These are phyloP conservation scores for Russula griseocarnosa DNA, from an alignment of 768 basidiomycete genomes.

Conservation along the genomic window DNA sequence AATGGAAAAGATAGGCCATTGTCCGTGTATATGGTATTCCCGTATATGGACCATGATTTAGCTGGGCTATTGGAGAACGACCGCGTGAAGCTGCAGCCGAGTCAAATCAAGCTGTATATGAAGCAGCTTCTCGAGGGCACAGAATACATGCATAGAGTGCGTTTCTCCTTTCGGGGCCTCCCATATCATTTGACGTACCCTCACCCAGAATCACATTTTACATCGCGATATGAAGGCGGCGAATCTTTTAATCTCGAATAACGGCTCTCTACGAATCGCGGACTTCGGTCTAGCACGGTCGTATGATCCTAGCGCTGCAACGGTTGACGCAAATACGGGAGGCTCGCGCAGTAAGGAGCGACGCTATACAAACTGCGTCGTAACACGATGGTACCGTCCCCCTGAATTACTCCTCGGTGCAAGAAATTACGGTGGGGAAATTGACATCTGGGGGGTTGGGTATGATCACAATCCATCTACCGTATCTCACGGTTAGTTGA, in stretches of 20 bases:
- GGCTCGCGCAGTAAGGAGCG: conserved; percentile 49
- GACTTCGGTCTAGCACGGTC: conserved; percentile 95
- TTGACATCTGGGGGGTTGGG: conserved; percentile 99
- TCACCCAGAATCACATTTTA: conserved; percentile 80
- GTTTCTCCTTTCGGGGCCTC: conserved; percentile 33
- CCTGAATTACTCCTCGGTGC: conserved; percentile 90
- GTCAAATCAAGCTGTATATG: conserved; percentile 94
- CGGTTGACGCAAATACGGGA: conserved; percentile 36
- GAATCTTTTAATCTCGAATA: conserved; percentile 88
- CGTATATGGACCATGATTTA: conserved; percentile 99
- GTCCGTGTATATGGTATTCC: conserved; percentile 97
- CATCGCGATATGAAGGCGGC: conserved; percentile 99
- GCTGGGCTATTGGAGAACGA: conserved; percentile 92
- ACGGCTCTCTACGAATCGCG: conserved; percentile 80
- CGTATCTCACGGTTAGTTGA: background rate
- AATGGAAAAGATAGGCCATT: conserved; percentile 61
- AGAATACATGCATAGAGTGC: conserved; percentile 89
- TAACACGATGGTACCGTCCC: conserved; percentile 92
- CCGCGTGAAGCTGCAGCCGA: conserved; percentile 73
- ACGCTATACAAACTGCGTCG: conserved; percentile 93
- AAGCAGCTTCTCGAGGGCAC: conserved; percentile 95
- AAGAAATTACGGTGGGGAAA: conserved; percentile 84
- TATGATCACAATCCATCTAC: conserved; percentile 38
- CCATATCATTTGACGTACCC: conserved; percentile 18
- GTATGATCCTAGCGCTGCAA: conserved; percentile 52